phyloP scores from a whole-genome alignment of 495 filamentous ascomycete species.

The Neurospora tetraspora region DNA sequence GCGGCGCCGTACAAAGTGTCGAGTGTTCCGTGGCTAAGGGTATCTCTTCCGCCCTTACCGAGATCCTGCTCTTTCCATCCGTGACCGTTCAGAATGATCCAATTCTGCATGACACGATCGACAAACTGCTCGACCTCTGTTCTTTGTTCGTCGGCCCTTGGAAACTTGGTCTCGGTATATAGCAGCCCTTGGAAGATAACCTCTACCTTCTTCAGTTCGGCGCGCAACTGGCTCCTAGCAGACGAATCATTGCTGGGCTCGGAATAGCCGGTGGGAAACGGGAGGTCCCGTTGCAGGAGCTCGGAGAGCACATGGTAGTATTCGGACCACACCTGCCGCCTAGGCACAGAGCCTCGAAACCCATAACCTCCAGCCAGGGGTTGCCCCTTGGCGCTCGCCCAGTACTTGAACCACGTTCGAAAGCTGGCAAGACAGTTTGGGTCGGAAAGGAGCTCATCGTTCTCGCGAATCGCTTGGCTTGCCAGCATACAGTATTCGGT shows the following conservation, averaged over 20 bases:
- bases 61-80: constrained; percentile 70
- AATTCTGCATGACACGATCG: constrained; percentile 71
- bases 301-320: constrained; percentile 69
- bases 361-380: constrained; percentile 34
- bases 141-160: constrained; percentile 65
- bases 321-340: constrained; percentile 61
- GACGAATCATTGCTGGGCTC: constrained; percentile 32
- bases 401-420: constrained; percentile 52
- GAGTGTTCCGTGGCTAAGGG: constrained; percentile 58
- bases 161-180: constrained; percentile 67
- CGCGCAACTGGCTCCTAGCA: constrained; percentile 52
- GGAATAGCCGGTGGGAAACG: constrained; percentile 36
- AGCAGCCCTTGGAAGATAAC: constrained; percentile 61
- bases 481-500: constrained; percentile 60
- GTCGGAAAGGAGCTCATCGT: constrained; percentile 33
- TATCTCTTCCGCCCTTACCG: constrained; percentile 65
- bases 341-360: constrained; percentile 36
- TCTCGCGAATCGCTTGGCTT: constrained; percentile 42
- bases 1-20: constrained; percentile 83
- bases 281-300: constrained; percentile 45
- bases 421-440: constrained; percentile 45
- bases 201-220: constrained; percentile 68
- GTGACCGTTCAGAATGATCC: constrained; percentile 65
- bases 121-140: constrained; percentile 72
- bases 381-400: constrained; percentile 32